Evolutionary conservation across 2,329 filamentous ascomycete species (phyloP).

Genomic region (Cladophialophora exuberans): DNA sequence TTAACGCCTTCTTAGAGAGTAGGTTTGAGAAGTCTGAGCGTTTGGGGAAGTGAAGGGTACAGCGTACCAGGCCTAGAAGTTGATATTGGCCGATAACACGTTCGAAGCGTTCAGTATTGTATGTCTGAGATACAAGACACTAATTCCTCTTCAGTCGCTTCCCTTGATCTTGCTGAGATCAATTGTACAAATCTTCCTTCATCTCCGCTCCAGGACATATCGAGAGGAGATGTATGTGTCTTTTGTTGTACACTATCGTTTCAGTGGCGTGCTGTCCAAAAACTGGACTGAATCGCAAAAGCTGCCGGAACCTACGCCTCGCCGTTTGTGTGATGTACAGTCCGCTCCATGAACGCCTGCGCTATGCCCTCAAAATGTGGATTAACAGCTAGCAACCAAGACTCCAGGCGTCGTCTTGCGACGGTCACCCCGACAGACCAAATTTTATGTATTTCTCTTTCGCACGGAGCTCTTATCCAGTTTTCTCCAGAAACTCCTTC

Average conservation of each 20-base stretch:
- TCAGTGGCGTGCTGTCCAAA: background rate
- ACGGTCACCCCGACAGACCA: too few species aligned
- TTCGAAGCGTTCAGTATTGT: background rate
- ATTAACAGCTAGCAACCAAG: too few species aligned
- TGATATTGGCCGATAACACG: background rate
- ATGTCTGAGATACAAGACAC: too few species aligned
- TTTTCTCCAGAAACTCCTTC: conserved; percentile 92
- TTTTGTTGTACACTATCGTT: conserved; percentile 8
- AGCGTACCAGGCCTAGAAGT: too few species aligned
- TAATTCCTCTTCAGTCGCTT: too few species aligned
- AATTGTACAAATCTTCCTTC: conserved; percentile 12
- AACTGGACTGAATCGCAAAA: background rate
- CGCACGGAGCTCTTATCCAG: too few species aligned
- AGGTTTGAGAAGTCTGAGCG: conserved; percentile 34
- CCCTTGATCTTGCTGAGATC: too few species aligned
- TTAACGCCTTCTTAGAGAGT: conserved; percentile 65
- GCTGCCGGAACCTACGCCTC: too few species aligned
- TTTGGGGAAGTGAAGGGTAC: background rate
- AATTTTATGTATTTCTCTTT: too few species aligned
- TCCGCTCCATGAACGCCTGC: conserved; percentile 17
- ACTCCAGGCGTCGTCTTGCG: too few species aligned
- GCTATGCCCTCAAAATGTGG: conserved; percentile 20
- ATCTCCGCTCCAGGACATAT: background rate
- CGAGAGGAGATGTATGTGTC: conserved; percentile 16
- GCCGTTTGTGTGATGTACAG: too few species aligned